Conservation (phyloP, 164 flowering plant species). For the Vitis rotundifolia region DNA sequence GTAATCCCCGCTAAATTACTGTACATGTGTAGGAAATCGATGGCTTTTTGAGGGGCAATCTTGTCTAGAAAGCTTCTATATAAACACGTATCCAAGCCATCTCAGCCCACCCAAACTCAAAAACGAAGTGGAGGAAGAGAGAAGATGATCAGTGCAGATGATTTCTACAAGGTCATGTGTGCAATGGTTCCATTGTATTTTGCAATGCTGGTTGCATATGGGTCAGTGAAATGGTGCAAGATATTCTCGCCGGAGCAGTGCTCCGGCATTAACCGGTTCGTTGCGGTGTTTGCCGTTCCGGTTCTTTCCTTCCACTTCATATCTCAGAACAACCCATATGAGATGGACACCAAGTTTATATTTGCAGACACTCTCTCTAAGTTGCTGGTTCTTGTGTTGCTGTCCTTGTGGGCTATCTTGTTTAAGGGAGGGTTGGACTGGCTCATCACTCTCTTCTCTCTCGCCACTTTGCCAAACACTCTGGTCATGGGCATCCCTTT, state of each 20-base stretch:
- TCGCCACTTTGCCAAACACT: conserved; percentile 57
- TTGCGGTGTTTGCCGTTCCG: conserved; percentile 60
- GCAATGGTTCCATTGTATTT: conserved; percentile 62
- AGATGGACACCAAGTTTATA: conserved; percentile 55
- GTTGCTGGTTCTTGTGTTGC: conserved; percentile 34
- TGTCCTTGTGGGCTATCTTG: conserved; percentile 36
- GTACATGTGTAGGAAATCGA: not conserved
- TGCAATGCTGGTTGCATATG: conserved; percentile 56
- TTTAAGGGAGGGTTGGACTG: conserved; percentile 39
- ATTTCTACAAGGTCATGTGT: conserved; percentile 59
- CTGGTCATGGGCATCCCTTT: conserved; percentile 68
- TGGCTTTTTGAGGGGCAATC: not conserved
- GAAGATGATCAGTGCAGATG: conserved; percentile 44
- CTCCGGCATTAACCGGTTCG: conserved; percentile 62
- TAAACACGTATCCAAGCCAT: conserved; percentile 1
- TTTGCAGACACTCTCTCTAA: conserved; percentile 53
- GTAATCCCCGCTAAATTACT: conserved; percentile 13
- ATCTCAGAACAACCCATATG: conserved; percentile 54
- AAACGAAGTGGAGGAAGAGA: not conserved
- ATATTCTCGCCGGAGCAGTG: conserved; percentile 58
- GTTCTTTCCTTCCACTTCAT: conserved; percentile 65
- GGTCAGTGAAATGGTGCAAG: conserved; percentile 59
- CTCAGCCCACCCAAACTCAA: not conserved
- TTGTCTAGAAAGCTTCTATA: conserved; percentile 11
- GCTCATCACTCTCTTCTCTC: conserved; percentile 55